Base-by-base conservation (phyloP, 345 rosid genomes). In the Limnanthes douglasii region DNA sequence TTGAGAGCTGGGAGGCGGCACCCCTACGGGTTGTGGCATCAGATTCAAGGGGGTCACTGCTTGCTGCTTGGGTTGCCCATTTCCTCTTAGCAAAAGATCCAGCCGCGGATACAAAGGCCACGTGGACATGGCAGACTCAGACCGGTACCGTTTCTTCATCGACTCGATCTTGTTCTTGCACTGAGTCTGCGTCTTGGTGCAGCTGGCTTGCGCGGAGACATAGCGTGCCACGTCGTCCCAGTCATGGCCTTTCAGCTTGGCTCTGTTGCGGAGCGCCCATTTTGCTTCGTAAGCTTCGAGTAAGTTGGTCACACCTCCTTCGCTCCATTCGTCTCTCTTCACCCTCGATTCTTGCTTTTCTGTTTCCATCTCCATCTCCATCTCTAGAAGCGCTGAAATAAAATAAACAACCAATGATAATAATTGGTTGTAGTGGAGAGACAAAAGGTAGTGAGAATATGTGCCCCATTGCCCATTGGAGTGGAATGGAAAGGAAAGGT, bases 91-190 rank as follows among this genome's bases (percentile, higher is more conserved):
- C 41, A 88, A 60, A 49, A 56, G 73, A 50, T 83, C 86, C 14
- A 88, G 95, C 4, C 97, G 83, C 3, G 72, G 56, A 39, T 83
- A 83, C 10, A 88, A 56, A 26, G 94, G 97, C 97, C 97, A 83
- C 2, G 92, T 72, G 5, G 97, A 83, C 11, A 78, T 41, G 28
- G 81, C 78, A 1, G 94, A 83, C 37, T 88, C 97, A 9, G 95
- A 74, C 45, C 95, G 61, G 48, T 88, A 88, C 43, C 97, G 56
- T 49, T 88, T 88, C 70, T 88, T 88, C 97, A 88, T 88, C 12
- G 95, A 88, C 66, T 88, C 97, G 39, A 83, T 88, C 73, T 88
- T 88, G 65, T 88, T 88, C 77, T 88, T 88, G 60, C 97, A 88
- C 72, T 88, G 97, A 5, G 95, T 88, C 24, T 79, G 95, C 0